Evolutionary conservation across 2,329 filamentous ascomycete species (phyloP).

Genomic region (Macrophomina pseudophaseolina): DNA sequence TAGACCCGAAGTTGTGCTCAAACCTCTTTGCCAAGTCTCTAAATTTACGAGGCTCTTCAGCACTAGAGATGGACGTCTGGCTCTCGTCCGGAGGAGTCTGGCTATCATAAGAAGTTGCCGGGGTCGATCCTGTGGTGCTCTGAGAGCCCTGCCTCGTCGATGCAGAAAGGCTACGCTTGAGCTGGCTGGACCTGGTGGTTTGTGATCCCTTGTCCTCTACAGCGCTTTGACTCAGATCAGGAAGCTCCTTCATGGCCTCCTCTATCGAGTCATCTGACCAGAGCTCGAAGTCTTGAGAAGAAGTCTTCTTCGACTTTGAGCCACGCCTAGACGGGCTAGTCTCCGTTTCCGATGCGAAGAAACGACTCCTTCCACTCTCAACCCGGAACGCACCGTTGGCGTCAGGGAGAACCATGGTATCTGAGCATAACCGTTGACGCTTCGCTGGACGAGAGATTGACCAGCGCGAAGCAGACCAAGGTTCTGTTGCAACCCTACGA

Average conservation of each 20-base stretch:
- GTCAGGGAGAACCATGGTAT: conserved; percentile 39
- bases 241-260: conserved; percentile 47
- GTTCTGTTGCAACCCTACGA: conserved; percentile 15
- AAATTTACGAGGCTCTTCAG: neutral
- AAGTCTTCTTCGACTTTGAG: conserved; percentile 37
- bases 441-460: conserved; percentile 52
- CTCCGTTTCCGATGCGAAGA: conserved; percentile 47
- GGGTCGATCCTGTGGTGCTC: neutral
- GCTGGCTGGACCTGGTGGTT: neutral
- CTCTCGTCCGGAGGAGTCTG: neutral
- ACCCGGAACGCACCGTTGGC: conserved; percentile 33
- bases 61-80: neutral
- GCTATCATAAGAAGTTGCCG: neutral
- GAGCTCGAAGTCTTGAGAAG: conserved; percentile 49
- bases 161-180: neutral
- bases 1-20: neutral
- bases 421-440: conserved; percentile 52
- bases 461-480: conserved; percentile 28
- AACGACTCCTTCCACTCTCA: conserved; percentile 49
- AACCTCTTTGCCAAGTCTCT: conserved; percentile 13
- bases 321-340: conserved; percentile 49
- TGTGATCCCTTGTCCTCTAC: neutral
- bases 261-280: conserved; percentile 56
- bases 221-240: conserved; percentile 33
- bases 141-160: neutral